Evolutionary conservation across 176 grass and related monocot genomes (phyloP).

Genomic region (Elaeis guineensis): DNA sequence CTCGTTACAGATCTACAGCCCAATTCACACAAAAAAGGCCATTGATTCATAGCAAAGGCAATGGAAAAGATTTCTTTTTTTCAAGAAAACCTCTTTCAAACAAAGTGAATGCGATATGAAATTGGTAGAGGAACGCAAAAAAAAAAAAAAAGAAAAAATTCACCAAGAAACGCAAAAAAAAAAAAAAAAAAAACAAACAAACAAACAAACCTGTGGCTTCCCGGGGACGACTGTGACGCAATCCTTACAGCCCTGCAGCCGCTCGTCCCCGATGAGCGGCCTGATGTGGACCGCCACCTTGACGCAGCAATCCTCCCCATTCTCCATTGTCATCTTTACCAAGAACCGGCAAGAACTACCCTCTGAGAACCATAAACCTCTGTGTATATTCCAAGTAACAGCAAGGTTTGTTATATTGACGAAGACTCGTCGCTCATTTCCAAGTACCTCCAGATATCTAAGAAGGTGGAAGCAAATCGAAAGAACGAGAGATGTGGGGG

Average conservation of each 20-base stretch:
- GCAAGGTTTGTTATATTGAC: too few species aligned
- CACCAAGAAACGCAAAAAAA: neutral
- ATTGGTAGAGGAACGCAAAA: neutral
- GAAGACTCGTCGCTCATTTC: too few species aligned
- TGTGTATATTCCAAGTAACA: too few species aligned
- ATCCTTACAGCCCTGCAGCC: slow-evolving; percentile 89
- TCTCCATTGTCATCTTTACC: slow-evolving; percentile 72
- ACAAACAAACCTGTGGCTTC: slow-evolving; percentile 64
- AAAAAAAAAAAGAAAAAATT: slow-evolving; percentile 1
- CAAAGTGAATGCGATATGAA: too few species aligned
- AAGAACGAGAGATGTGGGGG: too few species aligned
- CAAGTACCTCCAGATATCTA: too few species aligned
- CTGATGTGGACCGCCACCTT: slow-evolving; percentile 92
- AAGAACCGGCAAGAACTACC: slow-evolving; percentile 4
- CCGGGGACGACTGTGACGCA: slow-evolving; percentile 60
- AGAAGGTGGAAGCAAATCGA: too few species aligned
- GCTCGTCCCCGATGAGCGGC: slow-evolving; percentile 95
- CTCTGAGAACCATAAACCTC: slow-evolving; percentile 16
- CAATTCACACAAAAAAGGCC: too few species aligned
- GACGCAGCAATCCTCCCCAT: slow-evolving; percentile 93
- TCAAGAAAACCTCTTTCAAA: too few species aligned
- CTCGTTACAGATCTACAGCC: too few species aligned
- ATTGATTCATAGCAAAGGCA: too few species aligned
- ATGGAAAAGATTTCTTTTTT: too few species aligned
- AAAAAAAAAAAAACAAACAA: neutral